Evolutionary conservation across 371 early-diverging fungal species (phyloP).

Genomic region (Massospora cicadina): DNA sequence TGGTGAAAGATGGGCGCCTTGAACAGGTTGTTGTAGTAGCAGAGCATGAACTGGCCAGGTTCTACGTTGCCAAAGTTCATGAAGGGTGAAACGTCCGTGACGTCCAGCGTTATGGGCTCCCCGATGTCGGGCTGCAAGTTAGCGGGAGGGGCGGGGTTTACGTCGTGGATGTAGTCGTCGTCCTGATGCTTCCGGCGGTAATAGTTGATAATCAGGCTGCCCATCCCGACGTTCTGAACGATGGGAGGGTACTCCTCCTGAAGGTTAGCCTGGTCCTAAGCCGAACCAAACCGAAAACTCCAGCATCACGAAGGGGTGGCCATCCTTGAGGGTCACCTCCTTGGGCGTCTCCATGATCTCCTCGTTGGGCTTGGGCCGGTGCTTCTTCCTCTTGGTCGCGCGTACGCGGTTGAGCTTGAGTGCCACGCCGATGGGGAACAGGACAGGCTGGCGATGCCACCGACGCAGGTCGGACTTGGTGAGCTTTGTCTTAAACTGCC

Average conservation of each 20-base stretch:
- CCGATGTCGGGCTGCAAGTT: constrained; percentile 47
- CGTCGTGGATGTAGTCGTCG: constrained; percentile 55
- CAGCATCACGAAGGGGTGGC: constrained; percentile 63
- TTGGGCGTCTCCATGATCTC: constrained; percentile 68
- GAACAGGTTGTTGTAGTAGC: constrained; percentile 89
- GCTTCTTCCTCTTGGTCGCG: constrained; percentile 57
- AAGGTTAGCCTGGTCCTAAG: not conserved
- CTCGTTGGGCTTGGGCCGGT: constrained; percentile 45
- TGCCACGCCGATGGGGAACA: constrained; percentile 30
- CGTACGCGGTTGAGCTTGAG: constrained; percentile 51
- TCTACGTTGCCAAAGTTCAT: constrained; percentile 90
- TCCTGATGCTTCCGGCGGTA: constrained; percentile 85
- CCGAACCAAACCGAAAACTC: constrained; percentile 73
- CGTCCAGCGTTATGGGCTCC: constrained; percentile 72
- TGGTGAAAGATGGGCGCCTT: constrained; percentile 94
- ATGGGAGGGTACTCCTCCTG: constrained; percentile 97
- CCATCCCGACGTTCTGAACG: constrained; percentile 95
- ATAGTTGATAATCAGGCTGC: constrained; percentile 86
- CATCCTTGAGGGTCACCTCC: constrained; percentile 85
- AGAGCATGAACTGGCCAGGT: constrained; percentile 74
- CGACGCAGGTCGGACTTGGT: constrained; percentile 76
- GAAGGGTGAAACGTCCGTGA: constrained; percentile 95
- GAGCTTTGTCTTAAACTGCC: constrained; percentile 73
- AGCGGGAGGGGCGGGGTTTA: constrained; percentile 13
- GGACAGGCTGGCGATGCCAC: constrained; percentile 84